Evolutionary conservation across 2,329 filamentous ascomycete genomes (phyloP), one percentile per base, ranked within the genome.

Genomic region (Fusarium longipes): DNA sequence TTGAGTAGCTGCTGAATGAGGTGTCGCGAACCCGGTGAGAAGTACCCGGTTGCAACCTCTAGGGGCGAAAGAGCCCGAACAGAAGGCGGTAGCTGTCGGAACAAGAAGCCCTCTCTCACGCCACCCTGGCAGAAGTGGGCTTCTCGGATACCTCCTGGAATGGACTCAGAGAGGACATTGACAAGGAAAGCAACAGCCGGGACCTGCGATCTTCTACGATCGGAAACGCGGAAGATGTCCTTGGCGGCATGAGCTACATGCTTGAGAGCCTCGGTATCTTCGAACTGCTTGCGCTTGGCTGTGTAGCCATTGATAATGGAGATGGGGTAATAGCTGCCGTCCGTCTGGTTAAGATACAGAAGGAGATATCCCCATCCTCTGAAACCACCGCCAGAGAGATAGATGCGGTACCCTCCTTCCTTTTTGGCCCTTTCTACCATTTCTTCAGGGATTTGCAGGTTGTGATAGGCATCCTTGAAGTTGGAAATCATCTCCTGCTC

Each of bases 101-200:
- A 92, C 2, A 91, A 79, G 56, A 85, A 85, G 0, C 90, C 90
- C 78, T 92, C 90, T 29, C 90, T 81, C 4, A 92, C 88, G 6
- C 90, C 90, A 18, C 90, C 90, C 73, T 92, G 90, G 63, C 88
- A 91, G 78, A 92, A 92, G 30, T 87, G 84, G 3, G 91, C 86
- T 33, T 84, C 81, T 39, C 84, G 83, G 63, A 91, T 86, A n/a
- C 77, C 78, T 36, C 80, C 78, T 1, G 89, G 89, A 12, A 91
- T 79, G 4, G 87, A 86, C 55, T 86, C 81, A 8, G 84, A 81
- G 2, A 92, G 80, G 30, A 88, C 87, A n/a, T 85, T 84, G 36
- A 92, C 84, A 5, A 92, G 79, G 61, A 91, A 87, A 0, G 88
- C 87, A 2, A 92, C 88, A 0, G 90, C 89, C 1, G 89, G 89